Percentiles rank a stretch among this genome's conserved stretches.
Evolutionary conservation across 768 basidiomycete species (phyloP).

Genomic region (Auriscalpium microsporum): DNA sequence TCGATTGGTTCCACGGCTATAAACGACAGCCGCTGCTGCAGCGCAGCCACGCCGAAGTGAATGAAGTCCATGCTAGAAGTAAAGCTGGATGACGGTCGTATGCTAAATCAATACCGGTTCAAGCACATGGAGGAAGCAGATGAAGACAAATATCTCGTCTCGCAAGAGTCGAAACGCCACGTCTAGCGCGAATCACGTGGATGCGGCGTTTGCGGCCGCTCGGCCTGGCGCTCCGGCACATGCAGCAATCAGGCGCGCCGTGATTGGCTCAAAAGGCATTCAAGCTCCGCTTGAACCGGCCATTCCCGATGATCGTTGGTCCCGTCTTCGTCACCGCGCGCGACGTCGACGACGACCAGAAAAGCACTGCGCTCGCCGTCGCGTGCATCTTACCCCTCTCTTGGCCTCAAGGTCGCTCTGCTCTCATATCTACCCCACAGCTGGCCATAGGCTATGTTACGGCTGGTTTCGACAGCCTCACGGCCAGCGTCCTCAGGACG

Average conservation of each 20-base stretch:
- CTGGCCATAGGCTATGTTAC: conserved; percentile 41
- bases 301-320: conserved; percentile 6
- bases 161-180: neutral
- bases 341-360: conserved; percentile 11
- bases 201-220: neutral
- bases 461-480: conserved; percentile 55
- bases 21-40: conserved; percentile 61
- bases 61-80: conserved; percentile 8
- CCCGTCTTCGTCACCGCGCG: conserved; percentile 11
- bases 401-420: neutral
- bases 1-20: conserved; percentile 65
- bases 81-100: too few species aligned
- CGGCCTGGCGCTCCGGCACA: neutral
- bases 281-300: conserved; percentile 9
- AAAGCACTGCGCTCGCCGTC: conserved; percentile 1
- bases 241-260: neutral
- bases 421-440: neutral
- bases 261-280: conserved; percentile 6
- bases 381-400: neutral
- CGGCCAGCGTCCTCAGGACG: conserved; percentile 52
- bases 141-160: too few species aligned
- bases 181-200: too few species aligned
- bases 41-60: conserved; percentile 13
- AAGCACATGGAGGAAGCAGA: too few species aligned
- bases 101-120: too few species aligned